Evolutionary conservation across 2,329 filamentous ascomycete genomes (phyloP).

Genomic region (Biscogniauxia marginata): DNA sequence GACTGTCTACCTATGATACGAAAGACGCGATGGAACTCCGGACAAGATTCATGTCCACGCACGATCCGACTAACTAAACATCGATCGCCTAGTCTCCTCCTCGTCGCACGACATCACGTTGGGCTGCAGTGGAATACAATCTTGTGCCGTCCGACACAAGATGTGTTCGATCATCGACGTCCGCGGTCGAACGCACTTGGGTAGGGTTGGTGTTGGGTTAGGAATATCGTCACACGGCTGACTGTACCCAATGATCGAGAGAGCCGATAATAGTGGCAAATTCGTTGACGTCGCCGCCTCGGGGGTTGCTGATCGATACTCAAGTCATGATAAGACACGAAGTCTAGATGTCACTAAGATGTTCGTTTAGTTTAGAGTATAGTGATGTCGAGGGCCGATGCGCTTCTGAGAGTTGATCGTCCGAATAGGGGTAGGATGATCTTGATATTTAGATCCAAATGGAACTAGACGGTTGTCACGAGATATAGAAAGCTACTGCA

Average conservation of each 20-base stretch:
- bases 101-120: not conserved
- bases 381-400: not conserved
- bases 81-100: not conserved
- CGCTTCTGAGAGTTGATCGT: not conserved
- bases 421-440: not conserved
- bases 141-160: not conserved
- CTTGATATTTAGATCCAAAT: not conserved
- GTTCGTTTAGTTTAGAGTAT: not conserved
- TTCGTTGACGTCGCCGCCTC: not conserved
- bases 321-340: not conserved
- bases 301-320: not conserved
- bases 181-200: not conserved
- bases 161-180: not conserved
- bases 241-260: not conserved
- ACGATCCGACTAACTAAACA: not conserved
- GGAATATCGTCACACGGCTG: not conserved
- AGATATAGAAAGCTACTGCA: not conserved
- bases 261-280: not conserved
- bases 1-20: no score
- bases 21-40: not conserved
- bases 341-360: not conserved
- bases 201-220: not conserved
- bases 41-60: not conserved
- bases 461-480: not conserved
- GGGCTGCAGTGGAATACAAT: not conserved